phyloP scores from a whole-genome alignment of 306 rosid species.

The Cyclanthera cordifolia region DNA sequence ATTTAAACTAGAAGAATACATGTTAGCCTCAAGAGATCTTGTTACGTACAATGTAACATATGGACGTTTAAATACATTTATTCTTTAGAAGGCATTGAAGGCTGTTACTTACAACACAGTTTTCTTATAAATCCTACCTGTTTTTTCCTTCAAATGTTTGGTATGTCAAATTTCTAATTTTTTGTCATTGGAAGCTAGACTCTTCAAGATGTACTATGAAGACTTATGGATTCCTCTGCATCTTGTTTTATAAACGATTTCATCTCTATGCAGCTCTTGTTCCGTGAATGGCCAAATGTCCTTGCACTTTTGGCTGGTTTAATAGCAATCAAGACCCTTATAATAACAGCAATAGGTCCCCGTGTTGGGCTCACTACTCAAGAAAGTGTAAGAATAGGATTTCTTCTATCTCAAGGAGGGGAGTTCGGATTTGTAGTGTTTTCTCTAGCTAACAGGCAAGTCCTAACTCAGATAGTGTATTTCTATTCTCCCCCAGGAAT shows the following conservation, averaged over 20 bases:
- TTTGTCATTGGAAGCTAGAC: neutral
- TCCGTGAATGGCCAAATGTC: conserved; percentile 96
- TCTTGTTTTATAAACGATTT: conserved; percentile 2
- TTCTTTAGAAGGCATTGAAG: neutral
- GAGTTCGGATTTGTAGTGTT: conserved; percentile 92
- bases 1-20: neutral
- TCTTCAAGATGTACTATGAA: neutral
- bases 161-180: neutral
- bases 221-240: neutral
- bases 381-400: conserved; percentile 96
- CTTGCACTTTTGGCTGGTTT: conserved; percentile 87
- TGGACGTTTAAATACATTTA: neutral
- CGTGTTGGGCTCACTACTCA: conserved; percentile 85
- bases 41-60: neutral
- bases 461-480: conserved; percentile 9
- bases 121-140: neutral
- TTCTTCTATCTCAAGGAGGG: conserved; percentile 97
- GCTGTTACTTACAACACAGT: neutral
- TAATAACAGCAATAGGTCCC: conserved; percentile 92
- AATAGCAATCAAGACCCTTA: conserved; percentile 79
- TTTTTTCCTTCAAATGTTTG: neutral
- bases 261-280: conserved; percentile 59
- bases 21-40: neutral
- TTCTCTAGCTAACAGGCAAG: conserved; percentile 85
- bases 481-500: conserved; percentile 8